Percentiles rank a stretch among this genome's conserved stretches.
Evolutionary conservation across 805 yeast species (phyloP).

Genomic region (Huiozyma sinensis): DNA sequence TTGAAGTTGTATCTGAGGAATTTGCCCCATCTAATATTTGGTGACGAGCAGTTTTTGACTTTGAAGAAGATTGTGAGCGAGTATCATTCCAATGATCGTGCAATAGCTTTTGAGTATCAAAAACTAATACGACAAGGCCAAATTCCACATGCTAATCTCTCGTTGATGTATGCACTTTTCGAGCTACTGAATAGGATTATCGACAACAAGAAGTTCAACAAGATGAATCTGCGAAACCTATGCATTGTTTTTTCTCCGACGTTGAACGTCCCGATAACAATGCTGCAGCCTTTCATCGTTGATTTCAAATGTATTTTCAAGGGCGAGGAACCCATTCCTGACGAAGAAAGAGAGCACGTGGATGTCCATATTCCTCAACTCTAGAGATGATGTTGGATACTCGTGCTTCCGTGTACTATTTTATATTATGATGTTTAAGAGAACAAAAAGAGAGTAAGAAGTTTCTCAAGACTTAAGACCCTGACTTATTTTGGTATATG

Average conservation of each 20-base stretch:
- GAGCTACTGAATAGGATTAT: constrained; percentile 56
- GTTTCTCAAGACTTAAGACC: too few species aligned
- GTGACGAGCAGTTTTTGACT: constrained; percentile 36
- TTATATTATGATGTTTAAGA: too few species aligned
- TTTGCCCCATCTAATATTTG: constrained; percentile 58
- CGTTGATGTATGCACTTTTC: constrained; percentile 55
- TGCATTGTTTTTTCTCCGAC: constrained; percentile 81
- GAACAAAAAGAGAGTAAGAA: too few species aligned
- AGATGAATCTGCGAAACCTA: constrained; percentile 74
- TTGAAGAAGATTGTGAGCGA: constrained; percentile 30
- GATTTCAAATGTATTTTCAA: constrained; percentile 57
- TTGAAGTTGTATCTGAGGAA: constrained; percentile 75
- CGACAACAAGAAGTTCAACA: constrained; percentile 49
- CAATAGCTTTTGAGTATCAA: constrained; percentile 25
- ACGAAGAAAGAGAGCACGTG: constrained; percentile 36
- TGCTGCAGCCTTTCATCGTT: constrained; percentile 47
- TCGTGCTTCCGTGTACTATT: too few species aligned
- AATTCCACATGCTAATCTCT: constrained; percentile 46
- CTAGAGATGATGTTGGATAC: constrained; percentile 1
- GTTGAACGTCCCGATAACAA: constrained; percentile 51
- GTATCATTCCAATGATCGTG: constrained; percentile 22
- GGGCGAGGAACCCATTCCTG: constrained; percentile 33
- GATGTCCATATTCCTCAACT: constrained; percentile 43
- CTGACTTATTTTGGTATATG: too few species aligned
- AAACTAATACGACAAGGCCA: constrained; percentile 22